Evolutionary conservation across 257 asterid genomes (phyloP), one percentile per base, ranked within the genome.

Genomic region (Echium plantagineum): DNA sequence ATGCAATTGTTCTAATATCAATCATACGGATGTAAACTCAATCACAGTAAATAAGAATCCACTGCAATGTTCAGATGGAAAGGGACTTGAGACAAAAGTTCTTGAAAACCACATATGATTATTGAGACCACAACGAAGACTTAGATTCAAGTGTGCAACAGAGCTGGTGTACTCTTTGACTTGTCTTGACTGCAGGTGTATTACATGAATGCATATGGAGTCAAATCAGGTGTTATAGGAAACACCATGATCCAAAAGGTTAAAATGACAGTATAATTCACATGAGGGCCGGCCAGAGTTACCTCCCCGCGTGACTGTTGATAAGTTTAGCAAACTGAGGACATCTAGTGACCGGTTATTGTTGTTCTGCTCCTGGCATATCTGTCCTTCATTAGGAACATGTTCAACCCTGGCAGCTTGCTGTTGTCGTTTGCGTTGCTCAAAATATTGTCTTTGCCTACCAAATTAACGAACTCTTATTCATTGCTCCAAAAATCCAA

Each of bases 401-500:
- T 68, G 74, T 71, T 78, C 84, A 26, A 63, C 66, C 52, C 68
- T 80, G 63, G 70, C 64, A 62, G 31, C 66, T 61, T 62, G 64
- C 69, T 77, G 88, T 71, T 80, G 87, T 21, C 81, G 79, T 73
- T 74, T 87, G 84, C 83, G 83, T 74, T 90, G 96, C 78, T 90
- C 97, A 74, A 87, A 90, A 61, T 85, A 90, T 54, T 85, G 95
- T 52, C 76, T 85, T 79, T 87, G 97, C 87, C 97, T 90, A 57
- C 35, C 63, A 65, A 46, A 56, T 55, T 59, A 63, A 63, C 38
- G 51, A 67, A 60, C 64, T 52, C 63, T 62, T 52, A 58, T 60
- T 63, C 67, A 60, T 47, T 51, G 19, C 30, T 52, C 60, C 28
- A 21, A 55, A 48, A 42, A 51, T 4, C 20, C 54, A 13, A 35